phyloP scores from a whole-genome alignment of 768 basidiomycete species.

The Tephrocybe sp. region DNA sequence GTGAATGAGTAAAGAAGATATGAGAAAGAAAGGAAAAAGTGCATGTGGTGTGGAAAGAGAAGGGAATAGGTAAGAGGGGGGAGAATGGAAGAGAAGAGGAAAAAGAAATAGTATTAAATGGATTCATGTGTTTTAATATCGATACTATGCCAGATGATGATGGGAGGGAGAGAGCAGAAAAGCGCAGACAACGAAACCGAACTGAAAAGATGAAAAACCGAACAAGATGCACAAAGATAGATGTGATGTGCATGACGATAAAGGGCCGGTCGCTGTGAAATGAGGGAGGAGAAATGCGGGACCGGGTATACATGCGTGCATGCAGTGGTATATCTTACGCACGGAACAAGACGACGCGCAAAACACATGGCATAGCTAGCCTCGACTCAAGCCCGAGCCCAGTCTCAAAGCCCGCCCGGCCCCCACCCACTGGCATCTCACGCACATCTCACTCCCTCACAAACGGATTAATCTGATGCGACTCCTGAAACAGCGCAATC shows the following conservation, averaged over 20 bases:
- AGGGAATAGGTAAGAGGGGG: background rate
- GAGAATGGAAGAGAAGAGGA: background rate
- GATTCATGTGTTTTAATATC: slow-evolving; percentile 2
- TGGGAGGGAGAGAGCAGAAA: too few species aligned
- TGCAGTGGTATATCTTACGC: too few species aligned
- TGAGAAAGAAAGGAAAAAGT: too few species aligned
- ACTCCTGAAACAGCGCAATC: slow-evolving; percentile 49
- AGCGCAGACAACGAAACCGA: background rate
- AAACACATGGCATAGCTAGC: background rate
- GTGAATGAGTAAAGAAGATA: too few species aligned
- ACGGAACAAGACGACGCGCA: background rate
- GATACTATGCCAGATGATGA: background rate
- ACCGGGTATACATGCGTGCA: too few species aligned
- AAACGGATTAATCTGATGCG: slow-evolving; percentile 7
- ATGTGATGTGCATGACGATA: too few species aligned
- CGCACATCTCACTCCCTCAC: background rate
- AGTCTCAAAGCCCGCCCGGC: background rate
- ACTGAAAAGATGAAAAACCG: background rate
- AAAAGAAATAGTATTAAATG: too few species aligned
- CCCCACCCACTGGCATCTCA: too few species aligned
- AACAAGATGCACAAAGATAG: background rate
- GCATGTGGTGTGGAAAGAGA: too few species aligned
- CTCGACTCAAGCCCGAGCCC: background rate
- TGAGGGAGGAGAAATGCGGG: background rate
- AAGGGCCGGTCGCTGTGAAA: too few species aligned